Percentiles rank a stretch among this genome's conserved stretches.
Conservation (phyloP, 495 filamentous ascomycete genomes). For the Penicillium fimorum region DNA sequence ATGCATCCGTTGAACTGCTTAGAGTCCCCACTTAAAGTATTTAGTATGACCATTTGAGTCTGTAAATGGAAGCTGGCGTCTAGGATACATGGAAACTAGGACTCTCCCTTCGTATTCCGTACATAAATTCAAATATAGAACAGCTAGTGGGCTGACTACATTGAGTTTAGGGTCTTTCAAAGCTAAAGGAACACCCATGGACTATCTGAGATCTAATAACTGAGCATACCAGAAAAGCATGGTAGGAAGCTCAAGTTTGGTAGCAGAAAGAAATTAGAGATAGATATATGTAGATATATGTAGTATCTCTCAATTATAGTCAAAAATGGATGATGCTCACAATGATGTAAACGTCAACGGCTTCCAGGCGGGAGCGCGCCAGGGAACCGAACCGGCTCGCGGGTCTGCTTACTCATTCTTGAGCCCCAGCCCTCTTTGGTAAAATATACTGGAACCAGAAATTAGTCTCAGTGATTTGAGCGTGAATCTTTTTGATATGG, state of each 20-base stretch:
- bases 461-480: neutral
- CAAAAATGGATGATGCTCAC: conserved; percentile 35
- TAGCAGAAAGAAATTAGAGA: neutral
- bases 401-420: conserved; percentile 25
- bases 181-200: neutral
- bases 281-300: too few species aligned
- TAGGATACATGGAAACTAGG: neutral
- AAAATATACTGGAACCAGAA: neutral
- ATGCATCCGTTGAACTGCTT: conserved; percentile 7
- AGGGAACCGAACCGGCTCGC: conserved; percentile 11
- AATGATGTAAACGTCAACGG: conserved; percentile 35
- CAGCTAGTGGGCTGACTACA: conserved; percentile 1
- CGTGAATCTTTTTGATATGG: neutral
- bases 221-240: neutral
- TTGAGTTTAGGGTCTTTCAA: neutral
- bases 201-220: neutral
- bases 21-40: neutral
- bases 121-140: neutral
- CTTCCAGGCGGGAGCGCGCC: conserved; percentile 6
- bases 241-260: neutral
- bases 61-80: neutral
- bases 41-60: neutral
- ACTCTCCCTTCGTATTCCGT: neutral
- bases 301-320: conserved; percentile 1
- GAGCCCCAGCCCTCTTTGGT: neutral